Percentiles rank a stretch among this genome's conserved stretches.
These are phyloP conservation scores for Trypanosoma mega DNA, from an alignment of 208 protist species.

Conservation along the genomic window DNA sequence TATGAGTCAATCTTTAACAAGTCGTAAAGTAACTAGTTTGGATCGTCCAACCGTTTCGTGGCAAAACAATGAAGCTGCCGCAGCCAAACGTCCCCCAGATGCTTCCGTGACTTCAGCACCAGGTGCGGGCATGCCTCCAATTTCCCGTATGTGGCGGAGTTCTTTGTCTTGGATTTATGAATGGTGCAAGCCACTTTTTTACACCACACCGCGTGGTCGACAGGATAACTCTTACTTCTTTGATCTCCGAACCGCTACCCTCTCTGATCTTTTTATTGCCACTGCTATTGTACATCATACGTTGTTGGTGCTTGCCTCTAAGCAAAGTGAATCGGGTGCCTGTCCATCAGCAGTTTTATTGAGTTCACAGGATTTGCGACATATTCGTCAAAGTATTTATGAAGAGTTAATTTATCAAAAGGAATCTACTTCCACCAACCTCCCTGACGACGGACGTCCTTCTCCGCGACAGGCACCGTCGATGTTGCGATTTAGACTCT, in stretches of 20 bases:
- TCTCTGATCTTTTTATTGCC: constrained; percentile 50
- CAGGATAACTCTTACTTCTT: constrained; percentile 9
- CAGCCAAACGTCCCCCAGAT: too few relatives aligned
- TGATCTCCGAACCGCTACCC: constrained; percentile 27
- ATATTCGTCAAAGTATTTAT: constrained; percentile 30
- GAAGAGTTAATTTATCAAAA: constrained; percentile 36
- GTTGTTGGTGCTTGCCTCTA: constrained; percentile 26
- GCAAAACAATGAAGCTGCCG: too few relatives aligned
- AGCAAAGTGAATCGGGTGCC: not conserved
- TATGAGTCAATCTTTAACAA: constrained; percentile 1
- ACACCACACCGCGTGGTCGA: constrained; percentile 1
- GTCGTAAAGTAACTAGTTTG: not conserved
- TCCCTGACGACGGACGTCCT: too few relatives aligned
- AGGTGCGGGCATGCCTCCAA: too few relatives aligned
- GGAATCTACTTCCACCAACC: not conserved
- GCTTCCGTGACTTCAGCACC: too few relatives aligned
- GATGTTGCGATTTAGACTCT: too few relatives aligned
- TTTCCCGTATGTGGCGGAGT: constrained; percentile 26
- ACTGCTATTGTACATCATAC: constrained; percentile 59
- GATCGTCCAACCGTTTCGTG: too few relatives aligned
- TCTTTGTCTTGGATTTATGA: constrained; percentile 50
- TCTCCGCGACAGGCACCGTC: too few relatives aligned
- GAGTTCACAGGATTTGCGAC: constrained; percentile 12
- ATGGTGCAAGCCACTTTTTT: constrained; percentile 25
- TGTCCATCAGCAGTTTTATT: not conserved